Evolutionary conservation across 208 protist genomes (phyloP).

Genomic region (Trichomonas vaginalis): DNA sequence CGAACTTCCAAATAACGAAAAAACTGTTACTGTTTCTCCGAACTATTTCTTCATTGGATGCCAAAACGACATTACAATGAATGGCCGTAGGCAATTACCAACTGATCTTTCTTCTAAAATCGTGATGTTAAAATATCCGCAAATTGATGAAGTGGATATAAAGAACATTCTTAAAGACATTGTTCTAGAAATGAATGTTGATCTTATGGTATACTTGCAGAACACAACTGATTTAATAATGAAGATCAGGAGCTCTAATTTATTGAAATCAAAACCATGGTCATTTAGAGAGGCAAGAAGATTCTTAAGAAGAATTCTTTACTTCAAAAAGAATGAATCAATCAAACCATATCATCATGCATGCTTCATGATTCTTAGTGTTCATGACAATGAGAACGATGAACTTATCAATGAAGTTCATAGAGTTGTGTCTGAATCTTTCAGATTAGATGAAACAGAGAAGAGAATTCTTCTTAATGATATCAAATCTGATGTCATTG

Average conservation of each 20-base stretch:
- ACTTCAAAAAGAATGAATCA: no score
- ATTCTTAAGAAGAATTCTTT: neutral
- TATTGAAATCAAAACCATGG: neutral
- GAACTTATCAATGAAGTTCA: no score
- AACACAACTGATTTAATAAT: neutral
- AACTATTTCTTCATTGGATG: neutral
- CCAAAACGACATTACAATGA: neutral
- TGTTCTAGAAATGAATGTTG: no score
- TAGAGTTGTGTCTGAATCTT: no score
- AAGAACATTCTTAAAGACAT: neutral
- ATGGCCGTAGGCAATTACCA: neutral
- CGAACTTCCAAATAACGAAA: neutral
- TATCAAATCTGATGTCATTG: no score
- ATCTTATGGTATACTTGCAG: neutral
- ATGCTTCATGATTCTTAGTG: no score
- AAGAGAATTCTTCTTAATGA: no score
- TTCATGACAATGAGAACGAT: no score
- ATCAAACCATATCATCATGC: no score
- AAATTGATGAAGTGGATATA: neutral
- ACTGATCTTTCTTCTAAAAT: neutral
- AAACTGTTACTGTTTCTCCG: neutral
- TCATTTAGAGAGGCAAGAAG: neutral
- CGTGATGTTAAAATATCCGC: neutral
- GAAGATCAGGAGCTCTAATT: neutral
- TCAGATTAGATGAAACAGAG: no score